Percentiles rank a stretch among this genome's conserved stretches.
Evolutionary conservation across 257 asterid species (phyloP).

Genomic region (Coffea canephora): DNA sequence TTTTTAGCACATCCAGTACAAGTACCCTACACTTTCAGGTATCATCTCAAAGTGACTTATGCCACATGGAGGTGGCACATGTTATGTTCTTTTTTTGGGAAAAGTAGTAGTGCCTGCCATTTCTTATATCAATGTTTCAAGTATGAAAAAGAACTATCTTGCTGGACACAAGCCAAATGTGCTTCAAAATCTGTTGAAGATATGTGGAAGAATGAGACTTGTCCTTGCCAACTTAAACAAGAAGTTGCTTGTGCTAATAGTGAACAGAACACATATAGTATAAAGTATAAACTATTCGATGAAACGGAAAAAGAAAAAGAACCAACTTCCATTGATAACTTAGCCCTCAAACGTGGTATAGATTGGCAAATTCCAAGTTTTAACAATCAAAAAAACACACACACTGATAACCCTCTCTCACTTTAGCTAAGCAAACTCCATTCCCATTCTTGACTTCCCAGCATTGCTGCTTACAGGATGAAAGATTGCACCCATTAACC

Average conservation of each 20-base stretch:
- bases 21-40: no score
- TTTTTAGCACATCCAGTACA: no score
- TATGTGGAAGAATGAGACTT: neutral
- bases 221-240: neutral
- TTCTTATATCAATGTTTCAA: no score
- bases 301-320: no score
- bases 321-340: neutral
- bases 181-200: no score
- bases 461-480: conserved; percentile 11
- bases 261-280: neutral
- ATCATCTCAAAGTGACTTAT: no score
- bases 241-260: neutral
- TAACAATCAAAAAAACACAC: conserved; percentile 9
- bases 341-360: neutral
- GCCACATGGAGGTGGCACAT: no score
- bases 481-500: conserved; percentile 8
- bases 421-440: conserved; percentile 7
- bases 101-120: no score
- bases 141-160: no score
- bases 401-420: conserved; percentile 6
- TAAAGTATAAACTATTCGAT: no score
- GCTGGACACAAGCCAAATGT: no score
- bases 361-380: neutral
- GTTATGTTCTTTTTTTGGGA: no score
- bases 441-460: conserved; percentile 14